Evolutionary conservation across 257 asterid species (phyloP), one percentile per base, ranked within the genome.

Genomic region (Gentiana dahurica): DNA sequence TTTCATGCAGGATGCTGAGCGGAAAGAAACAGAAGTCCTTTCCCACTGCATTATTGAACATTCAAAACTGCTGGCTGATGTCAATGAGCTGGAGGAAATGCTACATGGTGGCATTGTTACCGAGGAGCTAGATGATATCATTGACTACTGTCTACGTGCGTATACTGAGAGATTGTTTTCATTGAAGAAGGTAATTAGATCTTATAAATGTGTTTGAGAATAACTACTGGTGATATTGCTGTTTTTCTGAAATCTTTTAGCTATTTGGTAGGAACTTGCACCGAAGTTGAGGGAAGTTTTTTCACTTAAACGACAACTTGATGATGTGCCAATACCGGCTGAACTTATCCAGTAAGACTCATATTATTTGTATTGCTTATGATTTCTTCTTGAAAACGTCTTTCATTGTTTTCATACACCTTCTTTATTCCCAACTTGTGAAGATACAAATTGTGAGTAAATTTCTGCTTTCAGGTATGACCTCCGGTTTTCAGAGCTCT

Each of bases 271-370:
- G 97, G 92, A 81, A 67, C 89, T 83, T 43, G 82, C 86, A 15
- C 56, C 73, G 34, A 83, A 79, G 65, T 67, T 77, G 58, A 81
- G 87, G 73, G 66, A 76, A 39, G 59, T 77, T 64, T 70, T 86
- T 65, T 65, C 66, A 52, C 71, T 83, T 48, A 81, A 81, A 74
- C 72, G 81, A 62, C 78, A 79, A 72, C 66, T 83, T 67, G 89
- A 86, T 67, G 84, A 75, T 63, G 68, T 86, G 61, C 85, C 92
- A 65, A 62, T 79, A 33, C 87, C 80, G 51, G 82, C 82, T 62
- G 97, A 89, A 78, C 82, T 86, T 57, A 82, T 75, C 64, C 97
- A 86, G 97, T 89, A 88, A 52, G 71, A 68, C 24, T 15, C 24
- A 15, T 15, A 15, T 44, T 5, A 41, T 41, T 41, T 41, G 9